These are phyloP conservation scores for Arbutus unedo DNA, from an alignment of 148 eudicot species.

Conservation along the genomic window DNA sequence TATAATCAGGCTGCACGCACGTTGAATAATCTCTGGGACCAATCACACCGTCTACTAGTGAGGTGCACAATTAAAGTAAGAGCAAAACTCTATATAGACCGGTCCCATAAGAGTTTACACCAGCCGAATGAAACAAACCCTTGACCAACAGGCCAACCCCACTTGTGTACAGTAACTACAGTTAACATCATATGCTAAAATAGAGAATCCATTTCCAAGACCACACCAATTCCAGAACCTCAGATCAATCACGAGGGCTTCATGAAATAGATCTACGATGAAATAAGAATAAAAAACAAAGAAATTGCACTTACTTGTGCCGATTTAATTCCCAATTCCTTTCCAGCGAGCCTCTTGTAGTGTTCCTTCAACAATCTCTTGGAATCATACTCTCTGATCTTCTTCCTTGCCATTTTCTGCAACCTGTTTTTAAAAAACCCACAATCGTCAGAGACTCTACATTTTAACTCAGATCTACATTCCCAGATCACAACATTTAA, in stretches of 20 bases:
- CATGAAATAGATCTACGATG: background rate
- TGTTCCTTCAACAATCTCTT: constrained; percentile 94
- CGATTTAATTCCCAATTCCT: constrained; percentile 72
- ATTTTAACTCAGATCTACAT: constrained; percentile 7
- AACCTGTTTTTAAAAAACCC: constrained; percentile 15
- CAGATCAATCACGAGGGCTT: background rate
- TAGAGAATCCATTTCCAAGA: background rate
- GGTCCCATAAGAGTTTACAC: background rate
- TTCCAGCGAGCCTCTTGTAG: constrained; percentile 81
- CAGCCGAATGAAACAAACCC: background rate
- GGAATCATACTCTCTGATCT: constrained; percentile 99
- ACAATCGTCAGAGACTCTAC: background rate
- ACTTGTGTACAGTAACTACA: too few species aligned
- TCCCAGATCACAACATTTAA: constrained; percentile 3
- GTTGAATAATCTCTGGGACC: background rate
- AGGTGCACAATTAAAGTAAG: background rate
- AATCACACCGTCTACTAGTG: background rate
- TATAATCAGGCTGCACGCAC: background rate
- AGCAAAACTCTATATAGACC: background rate
- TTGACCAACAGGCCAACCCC: too few species aligned
- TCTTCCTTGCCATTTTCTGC: constrained; percentile 84
- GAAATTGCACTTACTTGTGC: constrained; percentile 57
- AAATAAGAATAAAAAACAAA: background rate
- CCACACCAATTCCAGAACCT: background rate
- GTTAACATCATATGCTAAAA: background rate